Evolutionary conservation across 495 filamentous ascomycete species (phyloP).

Genomic region (Sporormia fimetaria): DNA sequence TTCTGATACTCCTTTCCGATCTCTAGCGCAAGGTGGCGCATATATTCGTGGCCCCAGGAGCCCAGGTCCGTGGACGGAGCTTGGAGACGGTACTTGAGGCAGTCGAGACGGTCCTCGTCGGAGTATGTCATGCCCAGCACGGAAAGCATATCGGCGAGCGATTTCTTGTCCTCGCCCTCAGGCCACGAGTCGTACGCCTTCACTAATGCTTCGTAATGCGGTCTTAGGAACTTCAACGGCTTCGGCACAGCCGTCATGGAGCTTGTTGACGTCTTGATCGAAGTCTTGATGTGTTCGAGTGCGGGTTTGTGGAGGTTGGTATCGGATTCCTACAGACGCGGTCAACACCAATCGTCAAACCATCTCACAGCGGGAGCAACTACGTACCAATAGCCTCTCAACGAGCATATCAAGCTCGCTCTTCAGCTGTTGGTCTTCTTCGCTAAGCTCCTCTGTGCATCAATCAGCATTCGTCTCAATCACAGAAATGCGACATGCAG

Average conservation of each 20-base stretch:
- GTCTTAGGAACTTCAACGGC: conserved; percentile 93
- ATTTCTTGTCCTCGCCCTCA: conserved; percentile 69
- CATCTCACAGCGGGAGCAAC: not conserved
- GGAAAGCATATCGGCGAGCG: conserved; percentile 87
- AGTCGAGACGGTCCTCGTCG: conserved; percentile 89
- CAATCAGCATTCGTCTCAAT: conserved; percentile 15
- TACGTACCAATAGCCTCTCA: conserved; percentile 74
- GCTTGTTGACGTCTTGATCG: conserved; percentile 96
- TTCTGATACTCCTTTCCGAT: conserved; percentile 87
- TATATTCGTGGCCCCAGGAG: conserved; percentile 98
- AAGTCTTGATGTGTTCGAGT: conserved; percentile 88
- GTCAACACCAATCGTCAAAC: conserved; percentile 12
- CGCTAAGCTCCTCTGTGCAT: conserved; percentile 74
- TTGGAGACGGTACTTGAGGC: conserved; percentile 85
- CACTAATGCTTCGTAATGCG: conserved; percentile 80
- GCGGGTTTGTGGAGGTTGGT: conserved; percentile 79
- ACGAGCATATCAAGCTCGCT: conserved; percentile 97
- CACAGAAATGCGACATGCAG: not conserved
- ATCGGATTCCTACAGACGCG: conserved; percentile 61
- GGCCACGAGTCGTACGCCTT: conserved; percentile 83
- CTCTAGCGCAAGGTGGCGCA: conserved; percentile 88
- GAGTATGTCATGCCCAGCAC: conserved; percentile 99
- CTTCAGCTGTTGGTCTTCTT: conserved; percentile 97
- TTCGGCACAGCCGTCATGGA: conserved; percentile 99
- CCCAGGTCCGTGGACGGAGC: conserved; percentile 84